A percentile compares a stretch with the other conserved stretches of the same genome.
Evolutionary conservation across 1,139 yeast species (phyloP).

Genomic region (Suhomyces wounanorum): DNA sequence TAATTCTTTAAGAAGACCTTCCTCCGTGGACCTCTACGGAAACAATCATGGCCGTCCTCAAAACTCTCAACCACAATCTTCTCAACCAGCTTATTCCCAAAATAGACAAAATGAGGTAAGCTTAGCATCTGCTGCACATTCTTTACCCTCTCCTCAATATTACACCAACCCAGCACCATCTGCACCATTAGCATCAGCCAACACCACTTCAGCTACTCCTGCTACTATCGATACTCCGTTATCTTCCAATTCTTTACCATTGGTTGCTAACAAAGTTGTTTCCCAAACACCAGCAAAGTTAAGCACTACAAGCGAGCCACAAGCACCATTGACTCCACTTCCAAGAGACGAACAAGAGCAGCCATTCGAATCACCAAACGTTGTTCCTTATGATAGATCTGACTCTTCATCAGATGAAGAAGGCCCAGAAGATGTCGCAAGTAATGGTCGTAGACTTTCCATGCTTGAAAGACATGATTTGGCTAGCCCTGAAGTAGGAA

Average conservation of each 20-base stretch:
- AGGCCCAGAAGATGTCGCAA: constrained; percentile 22
- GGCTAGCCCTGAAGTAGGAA: constrained; percentile 14
- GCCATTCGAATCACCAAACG: constrained; percentile 23
- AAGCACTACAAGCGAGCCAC: not conserved
- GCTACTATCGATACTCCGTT: not conserved
- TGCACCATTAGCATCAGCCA: not conserved
- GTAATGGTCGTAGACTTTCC: constrained; percentile 27
- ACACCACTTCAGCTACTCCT: not conserved
- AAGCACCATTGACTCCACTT: constrained; percentile 2
- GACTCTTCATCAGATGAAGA: constrained; percentile 30
- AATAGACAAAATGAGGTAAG: constrained; percentile 3
- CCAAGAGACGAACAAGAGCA: constrained; percentile 3
- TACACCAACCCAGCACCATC: constrained; percentile 17
- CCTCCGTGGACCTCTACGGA: constrained; percentile 3
- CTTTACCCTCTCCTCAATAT: constrained; percentile 16
- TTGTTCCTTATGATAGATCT: constrained; percentile 22
- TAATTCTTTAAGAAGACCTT: constrained; percentile 14
- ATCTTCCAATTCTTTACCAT: constrained; percentile 1
- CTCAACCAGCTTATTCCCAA: constrained; percentile 4
- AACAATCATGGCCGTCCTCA: not conserved
- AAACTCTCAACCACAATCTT: not conserved
- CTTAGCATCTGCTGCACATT: constrained; percentile 5
- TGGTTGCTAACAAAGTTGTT: constrained; percentile 4
- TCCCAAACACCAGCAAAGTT: not conserved
- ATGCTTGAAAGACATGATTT: constrained; percentile 39